Base-by-base conservation (phyloP, 2,329 filamentous ascomycete species). In the Allantophomopsis cytisporea region DNA sequence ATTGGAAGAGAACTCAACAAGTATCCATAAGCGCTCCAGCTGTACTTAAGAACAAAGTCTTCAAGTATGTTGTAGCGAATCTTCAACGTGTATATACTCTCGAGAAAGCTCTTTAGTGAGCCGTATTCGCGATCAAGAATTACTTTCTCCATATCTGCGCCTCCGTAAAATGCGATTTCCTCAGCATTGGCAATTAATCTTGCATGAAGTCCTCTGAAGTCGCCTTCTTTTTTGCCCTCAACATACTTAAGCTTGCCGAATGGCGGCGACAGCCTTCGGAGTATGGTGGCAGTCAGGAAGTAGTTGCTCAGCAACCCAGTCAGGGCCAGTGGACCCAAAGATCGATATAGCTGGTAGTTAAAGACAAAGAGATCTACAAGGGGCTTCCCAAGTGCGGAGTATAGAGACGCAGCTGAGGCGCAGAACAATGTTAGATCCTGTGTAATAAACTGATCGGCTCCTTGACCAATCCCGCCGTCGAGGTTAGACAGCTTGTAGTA, bases 21-120 rank as follows among this genome's bases (percentile, higher is more conserved):
- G 54, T 98, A 98, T 30, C 91, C 91, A 54, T 95, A 94, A 0
- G 91, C 91, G 46, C 88, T 96, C 91, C 91, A 98, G 47, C 86
- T 91, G 57, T 98, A 98, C 59, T 98, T 98, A 43, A 98, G 66
- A 37, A 98, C 86, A 53, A 98, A 94, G 57, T 98, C 91, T 57
- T 98, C 91, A 1, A 98, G 76, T 66, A 98, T 98, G 57, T 96
- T 98, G 65, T 98, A 98, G 13, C 87, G 80, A 48, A 98, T 94
- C 61, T 95, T 95, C 48, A 96, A 77, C 59, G 87, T 88, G 62
- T 98, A 98, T 47, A 98, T 95, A 35, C 85, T 82, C 58, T 98
- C 91, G 89, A 98, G 96, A 84, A 88, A 95, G 46, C 76, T 80
- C 60, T 91, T 91, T 20, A 98, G 68, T 36, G 89, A 91, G 57